Percentiles rank a stretch among this genome's conserved stretches.
Evolutionary conservation across 768 basidiomycete genomes (phyloP).

Genomic region (Tricholoma saponaceum): DNA sequence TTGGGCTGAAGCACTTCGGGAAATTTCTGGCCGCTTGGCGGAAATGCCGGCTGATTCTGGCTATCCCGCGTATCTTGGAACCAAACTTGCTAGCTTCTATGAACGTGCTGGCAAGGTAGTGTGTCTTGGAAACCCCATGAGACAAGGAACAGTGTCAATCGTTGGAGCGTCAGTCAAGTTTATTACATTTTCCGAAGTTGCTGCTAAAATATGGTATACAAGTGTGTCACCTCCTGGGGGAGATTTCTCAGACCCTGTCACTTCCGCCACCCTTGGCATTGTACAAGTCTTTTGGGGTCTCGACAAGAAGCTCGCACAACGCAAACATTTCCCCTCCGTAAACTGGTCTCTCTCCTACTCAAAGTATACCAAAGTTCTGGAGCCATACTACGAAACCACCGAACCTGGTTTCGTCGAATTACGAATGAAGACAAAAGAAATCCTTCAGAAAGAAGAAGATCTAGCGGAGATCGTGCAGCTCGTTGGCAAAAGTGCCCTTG

Average conservation of each 20-base stretch:
- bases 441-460: constrained; percentile 97
- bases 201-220: constrained; percentile 11
- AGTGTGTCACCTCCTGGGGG: constrained; percentile 99
- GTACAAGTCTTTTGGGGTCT: constrained; percentile 99
- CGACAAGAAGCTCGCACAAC: constrained; percentile 97
- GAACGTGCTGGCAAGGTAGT: constrained; percentile 97
- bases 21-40: constrained; percentile 97
- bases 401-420: constrained; percentile 95
- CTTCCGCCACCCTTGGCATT: constrained; percentile 94
- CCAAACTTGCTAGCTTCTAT: constrained; percentile 97
- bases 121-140: constrained; percentile 82
- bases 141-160: constrained; percentile 94
- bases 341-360: constrained; percentile 99
- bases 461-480: constrained; percentile 98
- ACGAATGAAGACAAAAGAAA: constrained; percentile 91
- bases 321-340: constrained; percentile 99
- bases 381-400: constrained; percentile 85
- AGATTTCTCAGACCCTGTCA: constrained; percentile 99
- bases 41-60: constrained; percentile 99
- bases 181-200: neutral
- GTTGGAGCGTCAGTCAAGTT: constrained; percentile 85
- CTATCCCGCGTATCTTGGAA: constrained; percentile 94
- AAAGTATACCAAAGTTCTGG: constrained; percentile 93
- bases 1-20: constrained; percentile 98
- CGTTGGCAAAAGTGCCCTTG: constrained; percentile 97